Evolutionary conservation across 306 rosid genomes (phyloP), one percentile per base, ranked within the genome.

Genomic region (Malus asiatica): DNA sequence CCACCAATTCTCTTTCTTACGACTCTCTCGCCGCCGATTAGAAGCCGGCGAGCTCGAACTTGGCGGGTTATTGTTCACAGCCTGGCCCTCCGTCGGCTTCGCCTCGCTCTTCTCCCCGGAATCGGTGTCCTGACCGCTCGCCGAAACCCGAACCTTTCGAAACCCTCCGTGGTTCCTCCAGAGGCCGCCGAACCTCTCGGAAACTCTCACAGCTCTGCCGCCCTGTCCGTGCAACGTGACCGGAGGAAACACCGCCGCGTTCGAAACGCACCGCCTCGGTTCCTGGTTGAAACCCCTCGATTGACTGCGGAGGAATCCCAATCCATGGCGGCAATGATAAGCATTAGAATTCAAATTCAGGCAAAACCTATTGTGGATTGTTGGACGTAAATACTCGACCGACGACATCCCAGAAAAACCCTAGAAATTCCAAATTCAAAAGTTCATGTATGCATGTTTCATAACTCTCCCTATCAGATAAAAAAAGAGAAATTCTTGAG

Each of bases 1-100:
- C 93, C 93, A 90, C 90, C 89, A 86, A 57, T 87, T 90, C 74
- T 90, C 93, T 71, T 80, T 92, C 67, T 91, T 90, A 14, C 88
- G 92, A 78, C 83, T 89, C 86, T 93, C 97, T 70, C 72, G 84
- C 80, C 90, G 84, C 79, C 91, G 68, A 78, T 92, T 87, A 46
- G 97, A 57, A 22, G 77, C 52, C 55, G 89, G 66, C 78, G 87
- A 79, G 58, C 89, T 83, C 42, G 93, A 68, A 71, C 76, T 71
- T 23, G 83, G 32, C n/a, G 95, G 52, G 82, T 84, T 88, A 80
- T 87, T 82, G 53, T 82, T 86, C 46, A 86, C 91, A 20, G 87
- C 91, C 80, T 88, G 87, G 4, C 90, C 82, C 67, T 92, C 99
- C 35, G 82, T 83, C 19, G 84, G 58, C 22, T 83, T 83, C 73